Percentiles rank a stretch among this genome's conserved stretches.
Conservation (phyloP, 345 rosid genomes). For the Rhodomyrtus tomentosa region DNA sequence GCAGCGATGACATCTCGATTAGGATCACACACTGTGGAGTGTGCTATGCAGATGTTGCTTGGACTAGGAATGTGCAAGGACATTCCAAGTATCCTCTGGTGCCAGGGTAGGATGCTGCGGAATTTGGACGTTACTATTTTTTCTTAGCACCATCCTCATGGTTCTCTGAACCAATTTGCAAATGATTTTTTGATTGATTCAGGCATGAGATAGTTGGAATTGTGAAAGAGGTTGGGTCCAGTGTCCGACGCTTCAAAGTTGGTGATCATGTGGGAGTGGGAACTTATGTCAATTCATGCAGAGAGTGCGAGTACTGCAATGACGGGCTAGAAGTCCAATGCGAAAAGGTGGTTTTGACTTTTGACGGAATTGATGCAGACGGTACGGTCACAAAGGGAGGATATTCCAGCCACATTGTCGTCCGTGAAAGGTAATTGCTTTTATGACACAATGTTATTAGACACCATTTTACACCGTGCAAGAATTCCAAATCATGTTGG, state of each 20-base stretch:
- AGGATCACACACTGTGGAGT: slow-evolving; percentile 77
- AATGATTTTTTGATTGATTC: background rate
- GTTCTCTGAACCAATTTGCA: background rate
- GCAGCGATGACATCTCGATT: slow-evolving; percentile 55
- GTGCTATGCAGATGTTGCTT: slow-evolving; percentile 71
- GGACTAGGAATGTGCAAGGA: slow-evolving; percentile 50
- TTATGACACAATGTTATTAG: background rate
- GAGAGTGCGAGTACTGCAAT: slow-evolving; percentile 65
- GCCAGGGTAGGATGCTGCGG: slow-evolving; percentile 45
- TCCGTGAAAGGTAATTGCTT: slow-evolving; percentile 47
- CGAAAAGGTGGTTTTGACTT: slow-evolving; percentile 44
- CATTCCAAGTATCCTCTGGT: slow-evolving; percentile 65
- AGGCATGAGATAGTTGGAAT: slow-evolving; percentile 86
- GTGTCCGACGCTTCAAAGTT: slow-evolving; percentile 45
- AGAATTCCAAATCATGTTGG: background rate
- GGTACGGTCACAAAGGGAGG: slow-evolving; percentile 84
- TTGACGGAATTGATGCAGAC: slow-evolving; percentile 57
- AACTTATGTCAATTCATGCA: slow-evolving; percentile 69
- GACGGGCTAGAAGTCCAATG: slow-evolving; percentile 45
- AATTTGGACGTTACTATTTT: background rate
- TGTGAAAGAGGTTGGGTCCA: slow-evolving; percentile 67
- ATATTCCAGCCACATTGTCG: slow-evolving; percentile 63
- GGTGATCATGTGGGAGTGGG: slow-evolving; percentile 94
- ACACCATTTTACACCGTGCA: background rate
- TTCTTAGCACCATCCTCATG: background rate